Percentiles rank a stretch among this genome's conserved stretches.
Conservation (phyloP, 345 rosid species). For the Triadica sebifera region DNA sequence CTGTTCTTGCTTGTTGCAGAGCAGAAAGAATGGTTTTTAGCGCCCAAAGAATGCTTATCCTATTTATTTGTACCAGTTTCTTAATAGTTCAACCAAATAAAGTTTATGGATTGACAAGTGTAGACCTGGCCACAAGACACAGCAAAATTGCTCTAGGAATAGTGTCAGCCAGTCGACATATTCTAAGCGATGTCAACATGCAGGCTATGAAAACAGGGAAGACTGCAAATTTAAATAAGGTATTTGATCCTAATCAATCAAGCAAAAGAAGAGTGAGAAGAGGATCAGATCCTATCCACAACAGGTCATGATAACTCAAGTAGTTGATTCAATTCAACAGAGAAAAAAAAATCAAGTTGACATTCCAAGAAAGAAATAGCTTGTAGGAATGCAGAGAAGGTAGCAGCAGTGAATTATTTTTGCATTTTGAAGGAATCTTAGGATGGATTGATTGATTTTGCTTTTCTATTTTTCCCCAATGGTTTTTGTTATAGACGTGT, state of each 20-base stretch:
- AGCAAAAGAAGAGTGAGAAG: constrained; percentile 57
- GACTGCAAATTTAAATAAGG: constrained; percentile 30
- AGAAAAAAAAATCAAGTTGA: constrained; percentile 25
- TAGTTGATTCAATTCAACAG: constrained; percentile 16
- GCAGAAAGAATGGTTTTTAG: constrained; percentile 43
- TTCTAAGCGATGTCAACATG: constrained; percentile 36
- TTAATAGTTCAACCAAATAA: constrained; percentile 43
- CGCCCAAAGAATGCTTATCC: constrained; percentile 42
- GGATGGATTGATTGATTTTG: constrained; percentile 39
- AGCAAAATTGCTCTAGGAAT: constrained; percentile 26
- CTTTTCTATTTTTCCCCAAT: background rate
- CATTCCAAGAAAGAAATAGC: constrained; percentile 27
- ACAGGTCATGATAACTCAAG: constrained; percentile 48
- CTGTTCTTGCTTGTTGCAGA: constrained; percentile 39
- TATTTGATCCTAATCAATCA: constrained; percentile 49
- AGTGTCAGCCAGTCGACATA: constrained; percentile 30
- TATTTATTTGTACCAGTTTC: constrained; percentile 52
- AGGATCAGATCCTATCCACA: constrained; percentile 94
- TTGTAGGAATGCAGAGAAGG: constrained; percentile 34
- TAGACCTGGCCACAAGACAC: constrained; percentile 29
- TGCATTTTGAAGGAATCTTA: constrained; percentile 20
- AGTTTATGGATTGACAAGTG: constrained; percentile 40
- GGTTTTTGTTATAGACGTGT: constrained; percentile 37
- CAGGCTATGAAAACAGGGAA: constrained; percentile 35
- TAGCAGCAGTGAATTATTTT: constrained; percentile 20